These are phyloP conservation scores for Calocera cornea DNA, from an alignment of 768 basidiomycete species.

Conservation along the genomic window DNA sequence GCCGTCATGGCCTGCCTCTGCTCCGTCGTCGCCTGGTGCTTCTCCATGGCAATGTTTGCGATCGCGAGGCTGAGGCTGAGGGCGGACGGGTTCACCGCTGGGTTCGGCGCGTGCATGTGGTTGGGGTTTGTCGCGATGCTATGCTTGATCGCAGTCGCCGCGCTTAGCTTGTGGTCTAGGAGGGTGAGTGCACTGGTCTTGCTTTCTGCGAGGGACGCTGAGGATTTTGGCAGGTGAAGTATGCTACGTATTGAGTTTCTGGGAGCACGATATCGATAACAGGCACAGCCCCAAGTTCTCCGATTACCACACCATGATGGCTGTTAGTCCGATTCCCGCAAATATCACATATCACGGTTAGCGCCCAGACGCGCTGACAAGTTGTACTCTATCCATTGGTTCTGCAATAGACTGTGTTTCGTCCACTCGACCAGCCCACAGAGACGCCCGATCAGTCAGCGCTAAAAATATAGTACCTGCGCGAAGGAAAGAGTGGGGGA, in stretches of 20 bases:
- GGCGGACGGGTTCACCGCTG: background rate
- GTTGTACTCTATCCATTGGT: too few species aligned
- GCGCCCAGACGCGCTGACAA: too few species aligned
- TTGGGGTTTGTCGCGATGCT: background rate
- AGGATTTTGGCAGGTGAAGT: background rate
- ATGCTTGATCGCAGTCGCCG: background rate
- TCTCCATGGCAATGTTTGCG: background rate
- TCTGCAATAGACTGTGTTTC: too few species aligned
- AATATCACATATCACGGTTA: too few species aligned
- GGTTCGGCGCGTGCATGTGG: background rate
- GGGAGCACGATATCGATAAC: too few species aligned
- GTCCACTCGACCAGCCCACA: too few species aligned
- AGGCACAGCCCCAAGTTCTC: too few species aligned
- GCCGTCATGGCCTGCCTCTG: background rate
- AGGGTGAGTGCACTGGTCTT: background rate
- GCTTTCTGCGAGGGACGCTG: background rate
- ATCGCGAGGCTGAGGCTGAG: background rate
- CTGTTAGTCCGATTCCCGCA: too few species aligned
- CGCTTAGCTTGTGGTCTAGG: background rate
- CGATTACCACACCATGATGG: too few species aligned
- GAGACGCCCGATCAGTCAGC: too few species aligned
- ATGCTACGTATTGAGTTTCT: background rate
- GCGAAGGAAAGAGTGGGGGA: too few species aligned
- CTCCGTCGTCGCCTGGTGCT: background rate
- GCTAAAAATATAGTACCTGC: too few species aligned